Evolutionary conservation across 2,329 filamentous ascomycete species (phyloP).

Genomic region (Rosellinia necatrix): DNA sequence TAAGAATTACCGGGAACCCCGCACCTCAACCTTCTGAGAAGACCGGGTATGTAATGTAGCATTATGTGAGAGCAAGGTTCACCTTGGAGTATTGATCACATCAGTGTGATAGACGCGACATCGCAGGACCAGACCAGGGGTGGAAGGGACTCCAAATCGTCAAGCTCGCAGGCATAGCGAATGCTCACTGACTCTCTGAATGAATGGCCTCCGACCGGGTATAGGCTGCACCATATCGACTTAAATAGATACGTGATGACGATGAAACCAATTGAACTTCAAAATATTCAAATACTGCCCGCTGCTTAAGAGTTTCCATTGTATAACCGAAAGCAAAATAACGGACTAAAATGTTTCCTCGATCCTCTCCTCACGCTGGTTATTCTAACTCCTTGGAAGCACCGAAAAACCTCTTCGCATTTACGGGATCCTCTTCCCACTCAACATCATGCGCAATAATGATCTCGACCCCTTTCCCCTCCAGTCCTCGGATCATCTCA

Average conservation of each 20-base stretch:
- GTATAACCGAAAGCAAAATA: too few relatives aligned
- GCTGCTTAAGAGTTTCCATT: too few relatives aligned
- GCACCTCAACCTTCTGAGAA: background rate
- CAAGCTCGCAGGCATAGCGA: too few relatives aligned
- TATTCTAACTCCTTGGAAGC: background rate
- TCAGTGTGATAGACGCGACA: background rate
- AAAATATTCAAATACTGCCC: too few relatives aligned
- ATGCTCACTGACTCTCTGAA: too few relatives aligned
- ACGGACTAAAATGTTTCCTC: background rate
- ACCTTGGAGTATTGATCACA: slow-evolving; percentile 2
- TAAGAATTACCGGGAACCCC: slow-evolving; percentile 14
- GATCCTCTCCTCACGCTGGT: background rate
- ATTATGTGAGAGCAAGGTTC: background rate
- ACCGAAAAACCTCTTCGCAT: slow-evolving; percentile 28
- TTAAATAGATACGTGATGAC: too few relatives aligned
- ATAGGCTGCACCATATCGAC: too few relatives aligned
- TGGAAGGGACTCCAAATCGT: too few relatives aligned
- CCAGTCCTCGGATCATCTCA: slow-evolving; percentile 34
- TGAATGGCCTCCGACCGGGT: too few relatives aligned
- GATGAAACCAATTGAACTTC: too few relatives aligned
- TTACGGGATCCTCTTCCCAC: slow-evolving; percentile 41
- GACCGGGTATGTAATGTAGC: background rate
- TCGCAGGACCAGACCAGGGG: background rate
- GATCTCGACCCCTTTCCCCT: slow-evolving; percentile 47
- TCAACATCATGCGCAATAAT: slow-evolving; percentile 54